Evolutionary conservation across 2,329 filamentous ascomycete genomes (phyloP).

Genomic region (Aurifilum marmelostoma): DNA sequence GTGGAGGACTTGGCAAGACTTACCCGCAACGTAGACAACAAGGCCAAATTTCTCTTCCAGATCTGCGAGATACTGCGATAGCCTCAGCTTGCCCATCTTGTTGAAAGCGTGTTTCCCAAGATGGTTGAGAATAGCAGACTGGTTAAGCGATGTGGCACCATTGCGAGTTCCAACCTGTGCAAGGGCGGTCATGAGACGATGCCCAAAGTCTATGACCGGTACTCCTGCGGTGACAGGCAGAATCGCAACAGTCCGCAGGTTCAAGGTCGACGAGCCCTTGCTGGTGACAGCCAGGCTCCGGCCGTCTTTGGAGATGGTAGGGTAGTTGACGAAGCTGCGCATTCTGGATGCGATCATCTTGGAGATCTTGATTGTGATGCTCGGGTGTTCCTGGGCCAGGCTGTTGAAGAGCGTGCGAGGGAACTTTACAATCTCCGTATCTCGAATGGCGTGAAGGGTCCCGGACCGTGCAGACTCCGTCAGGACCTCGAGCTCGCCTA

Average conservation of each 20-base stretch:
- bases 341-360: conserved; percentile 97
- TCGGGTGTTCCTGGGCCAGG: conserved; percentile 92
- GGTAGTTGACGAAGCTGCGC: conserved; percentile 84
- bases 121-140: conserved; percentile 92
- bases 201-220: conserved; percentile 93
- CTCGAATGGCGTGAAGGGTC: conserved; percentile 92
- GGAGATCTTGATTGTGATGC: conserved; percentile 98
- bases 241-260: conserved; percentile 89
- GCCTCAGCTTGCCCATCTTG: conserved; percentile 93
- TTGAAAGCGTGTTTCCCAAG: conserved; percentile 95
- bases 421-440: conserved; percentile 95
- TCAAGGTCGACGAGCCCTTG: conserved; percentile 82
- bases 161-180: conserved; percentile 87
- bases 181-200: conserved; percentile 82
- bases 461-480: conserved; percentile 91
- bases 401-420: conserved; percentile 97
- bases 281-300: conserved; percentile 62
- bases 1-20: conserved; percentile 36
- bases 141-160: conserved; percentile 89
- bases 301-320: conserved; percentile 67
- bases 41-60: conserved; percentile 96
- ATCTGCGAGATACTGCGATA: conserved; percentile 94
- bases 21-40: conserved; percentile 88
- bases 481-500: conserved; percentile 94
- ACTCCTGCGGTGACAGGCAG: conserved; percentile 89